Evolutionary conservation across 495 filamentous ascomycete species (phyloP).

Genomic region (Penicillium angulare): DNA sequence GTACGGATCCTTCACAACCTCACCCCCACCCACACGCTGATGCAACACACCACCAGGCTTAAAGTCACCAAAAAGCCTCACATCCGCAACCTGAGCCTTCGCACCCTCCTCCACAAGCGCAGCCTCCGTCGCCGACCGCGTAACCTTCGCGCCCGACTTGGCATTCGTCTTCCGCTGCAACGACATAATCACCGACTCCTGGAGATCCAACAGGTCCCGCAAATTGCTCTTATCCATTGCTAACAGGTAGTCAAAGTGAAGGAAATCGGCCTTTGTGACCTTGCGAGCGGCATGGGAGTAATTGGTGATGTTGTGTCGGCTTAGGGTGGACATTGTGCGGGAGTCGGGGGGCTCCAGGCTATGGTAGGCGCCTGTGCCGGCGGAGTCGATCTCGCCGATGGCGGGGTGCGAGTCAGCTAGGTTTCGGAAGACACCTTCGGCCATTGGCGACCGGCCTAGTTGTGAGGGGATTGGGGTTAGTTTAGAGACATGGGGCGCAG

Average conservation of each 20-base stretch:
- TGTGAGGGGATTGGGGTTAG: not conserved
- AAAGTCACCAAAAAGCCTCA: conserved; percentile 86
- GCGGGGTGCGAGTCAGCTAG: conserved; percentile 58
- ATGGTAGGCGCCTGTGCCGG: conserved; percentile 87
- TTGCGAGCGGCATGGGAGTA: conserved; percentile 79
- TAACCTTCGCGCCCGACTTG: conserved; percentile 25
- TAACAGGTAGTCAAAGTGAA: conserved; percentile 85
- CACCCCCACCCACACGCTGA: conserved; percentile 67
- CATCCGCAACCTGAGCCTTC: conserved; percentile 43
- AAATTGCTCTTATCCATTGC: conserved; percentile 93
- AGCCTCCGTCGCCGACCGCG: conserved; percentile 26
- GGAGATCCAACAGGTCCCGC: conserved; percentile 59
- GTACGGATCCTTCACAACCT: conserved; percentile 87
- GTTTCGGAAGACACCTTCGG: conserved; percentile 84
- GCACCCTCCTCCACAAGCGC: conserved; percentile 29
- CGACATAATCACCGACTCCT: conserved; percentile 50
- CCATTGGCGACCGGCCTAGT: conserved; percentile 78
- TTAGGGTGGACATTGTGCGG: conserved; percentile 80
- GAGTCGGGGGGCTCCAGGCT: conserved; percentile 69
- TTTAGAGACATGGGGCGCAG: not conserved
- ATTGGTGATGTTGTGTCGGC: conserved; percentile 66
- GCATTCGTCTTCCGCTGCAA: conserved; percentile 35
- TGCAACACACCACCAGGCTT: conserved; percentile 64
- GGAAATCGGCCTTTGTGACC: conserved; percentile 69
- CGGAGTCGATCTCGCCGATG: conserved; percentile 76